Evolutionary conservation across 1,284 basidiomycete genomes (phyloP), one percentile per base, ranked within the genome.

Genomic region (Thelephora terrestris): DNA sequence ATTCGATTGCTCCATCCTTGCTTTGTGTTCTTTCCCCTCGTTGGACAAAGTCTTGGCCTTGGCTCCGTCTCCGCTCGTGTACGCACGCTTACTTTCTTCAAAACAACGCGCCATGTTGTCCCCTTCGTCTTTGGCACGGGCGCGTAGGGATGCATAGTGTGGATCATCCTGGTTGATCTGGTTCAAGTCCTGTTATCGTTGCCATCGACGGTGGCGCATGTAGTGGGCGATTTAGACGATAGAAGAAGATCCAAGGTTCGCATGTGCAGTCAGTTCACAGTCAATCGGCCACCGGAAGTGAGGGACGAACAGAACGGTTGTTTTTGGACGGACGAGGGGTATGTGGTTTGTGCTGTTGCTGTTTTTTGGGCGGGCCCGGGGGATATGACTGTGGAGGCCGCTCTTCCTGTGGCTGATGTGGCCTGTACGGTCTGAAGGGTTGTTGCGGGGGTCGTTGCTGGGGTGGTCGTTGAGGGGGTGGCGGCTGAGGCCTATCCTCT

Each of bases 11-110:
- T 90, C 83, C 85, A 93, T 93, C 59, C 80, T 76, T 12, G 67
- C 61, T 66, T 93, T 81, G 64, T 95, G 89, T 45, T 71, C 67
- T 64, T 94, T 91, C 7, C 92, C 95, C 65, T 93, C 63, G 54
- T 83, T 78, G 9, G 85, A 90, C 29, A 97, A 73, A 53, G 86
- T 73, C 67, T 97, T 94, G 10, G 94, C 94, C 20, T 69, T 66
- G 0, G 77, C 88, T 14, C 90, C 83, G 58, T 98, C 81, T 2
- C 87, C 80, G 1, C 71, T 61, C 16, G 67, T 59, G 59, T 90
- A 91, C 1, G 85, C 87, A 46, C 75, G 68, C 52, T 82, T 80
- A 53, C 80, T 79, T 55, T 78, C 68, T 47, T 81, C 74, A 59
- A 87, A 87, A 52, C 70, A 73, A 45, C 65, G 70, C 7, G 77